Evolutionary conservation across 306 rosid species (phyloP).

Genomic region (Gastrolobium bilobum): DNA sequence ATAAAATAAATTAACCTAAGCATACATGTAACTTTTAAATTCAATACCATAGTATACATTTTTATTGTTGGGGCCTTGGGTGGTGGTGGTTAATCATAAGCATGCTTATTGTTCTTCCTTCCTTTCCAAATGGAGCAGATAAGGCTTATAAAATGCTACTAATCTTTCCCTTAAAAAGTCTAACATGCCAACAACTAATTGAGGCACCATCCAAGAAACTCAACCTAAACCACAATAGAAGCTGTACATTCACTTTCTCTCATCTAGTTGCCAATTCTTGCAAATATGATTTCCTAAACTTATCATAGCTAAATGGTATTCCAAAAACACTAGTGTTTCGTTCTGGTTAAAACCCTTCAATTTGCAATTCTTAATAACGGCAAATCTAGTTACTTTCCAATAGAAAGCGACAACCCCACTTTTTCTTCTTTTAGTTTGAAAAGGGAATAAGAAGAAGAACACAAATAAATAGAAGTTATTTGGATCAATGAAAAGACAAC

Average conservation of each 20-base stretch:
- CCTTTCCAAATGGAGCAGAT: neutral
- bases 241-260: too few relatives aligned
- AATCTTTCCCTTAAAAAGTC: neutral
- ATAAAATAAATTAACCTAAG: conserved; percentile 13
- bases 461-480: neutral
- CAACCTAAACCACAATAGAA: neutral
- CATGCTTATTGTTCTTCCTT: neutral
- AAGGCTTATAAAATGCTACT: neutral
- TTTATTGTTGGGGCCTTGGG: neutral
- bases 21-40: neutral
- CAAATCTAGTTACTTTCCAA: neutral
- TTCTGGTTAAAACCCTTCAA: neutral
- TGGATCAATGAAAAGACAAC: neutral
- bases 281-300: too few relatives aligned
- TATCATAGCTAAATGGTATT: neutral
- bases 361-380: neutral
- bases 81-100: neutral
- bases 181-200: conserved; percentile 2
- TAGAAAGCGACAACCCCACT: neutral
- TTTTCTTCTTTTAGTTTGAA: too few relatives aligned
- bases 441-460: neutral
- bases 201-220: neutral
- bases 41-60: conserved; percentile 3
- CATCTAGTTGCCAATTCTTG: too few relatives aligned
- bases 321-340: neutral